Conservation (phyloP, 495 filamentous ascomycete genomes). For the Aspergillus asperescens region DNA sequence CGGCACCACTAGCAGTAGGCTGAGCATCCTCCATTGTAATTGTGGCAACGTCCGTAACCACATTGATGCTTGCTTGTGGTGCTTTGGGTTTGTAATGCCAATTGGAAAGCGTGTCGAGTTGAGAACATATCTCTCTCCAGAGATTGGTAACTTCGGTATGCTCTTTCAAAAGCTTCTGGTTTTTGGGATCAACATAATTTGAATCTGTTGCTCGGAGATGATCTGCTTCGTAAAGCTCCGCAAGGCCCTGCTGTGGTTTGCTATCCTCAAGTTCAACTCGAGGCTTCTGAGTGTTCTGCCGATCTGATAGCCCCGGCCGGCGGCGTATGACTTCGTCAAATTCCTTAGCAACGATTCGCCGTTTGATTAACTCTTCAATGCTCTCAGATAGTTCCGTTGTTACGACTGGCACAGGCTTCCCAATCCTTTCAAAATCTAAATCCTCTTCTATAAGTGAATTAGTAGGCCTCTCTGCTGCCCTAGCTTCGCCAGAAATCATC, state of each 20-base stretch:
- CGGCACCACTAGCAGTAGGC: constrained; percentile 71
- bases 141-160: constrained; percentile 78
- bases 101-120: constrained; percentile 81
- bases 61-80: constrained; percentile 67
- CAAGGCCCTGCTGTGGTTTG: constrained; percentile 79
- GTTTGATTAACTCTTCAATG: constrained; percentile 91
- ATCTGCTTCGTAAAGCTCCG: constrained; percentile 91
- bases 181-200: constrained; percentile 68
- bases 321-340: constrained; percentile 90
- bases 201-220: constrained; percentile 75
- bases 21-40: constrained; percentile 94
- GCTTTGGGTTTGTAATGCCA: constrained; percentile 95
- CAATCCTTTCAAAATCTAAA: constrained; percentile 91
- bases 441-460: constrained; percentile 95
- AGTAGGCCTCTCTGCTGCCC: constrained; percentile 70
- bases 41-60: constrained; percentile 82
- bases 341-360: constrained; percentile 81
- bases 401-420: constrained; percentile 90
- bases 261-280: constrained; percentile 77
- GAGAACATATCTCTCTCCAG: constrained; percentile 76
- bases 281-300: constrained; percentile 56
- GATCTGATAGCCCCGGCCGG: constrained; percentile 54
- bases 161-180: constrained; percentile 76
- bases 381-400: constrained; percentile 89
- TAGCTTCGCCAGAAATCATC: constrained; percentile 85